Evolutionary conservation across 2,329 filamentous ascomycete genomes (phyloP).

Genomic region (Ophiobolus disseminans): DNA sequence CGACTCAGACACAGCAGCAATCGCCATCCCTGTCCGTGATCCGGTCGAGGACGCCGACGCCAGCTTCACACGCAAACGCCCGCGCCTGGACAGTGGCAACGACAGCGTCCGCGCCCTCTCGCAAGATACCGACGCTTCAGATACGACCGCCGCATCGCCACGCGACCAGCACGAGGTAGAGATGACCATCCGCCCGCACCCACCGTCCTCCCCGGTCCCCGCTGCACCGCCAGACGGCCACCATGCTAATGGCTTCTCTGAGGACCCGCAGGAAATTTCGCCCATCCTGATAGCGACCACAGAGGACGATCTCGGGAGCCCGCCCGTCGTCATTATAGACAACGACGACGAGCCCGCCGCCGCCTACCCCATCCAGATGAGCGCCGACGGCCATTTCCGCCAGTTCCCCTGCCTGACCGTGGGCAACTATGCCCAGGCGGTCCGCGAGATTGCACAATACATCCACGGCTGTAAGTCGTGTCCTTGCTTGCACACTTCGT

Average conservation of each 20-base stretch:
- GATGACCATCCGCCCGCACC: constrained; percentile 50
- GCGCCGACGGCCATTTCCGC: constrained; percentile 38
- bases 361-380: constrained; percentile 25
- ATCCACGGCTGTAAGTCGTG: constrained; percentile 32
- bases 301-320: constrained; percentile 28
- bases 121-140: constrained; percentile 26
- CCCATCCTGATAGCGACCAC: constrained; percentile 24
- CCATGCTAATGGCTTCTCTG: constrained; percentile 11
- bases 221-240: constrained; percentile 20
- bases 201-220: constrained; percentile 34
- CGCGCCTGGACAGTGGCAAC: constrained; percentile 51
- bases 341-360: constrained; percentile 33
- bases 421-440: constrained; percentile 24
- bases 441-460: constrained; percentile 33
- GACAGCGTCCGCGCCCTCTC: constrained; percentile 41
- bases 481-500: neutral
- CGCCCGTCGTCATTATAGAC: constrained; percentile 49
- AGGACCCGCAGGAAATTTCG: constrained; percentile 15
- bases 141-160: constrained; percentile 18
- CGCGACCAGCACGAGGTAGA: constrained; percentile 41
- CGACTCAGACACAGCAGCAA: constrained; percentile 41
- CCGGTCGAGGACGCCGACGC: constrained; percentile 54
- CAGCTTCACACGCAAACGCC: constrained; percentile 56
- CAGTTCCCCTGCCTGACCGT: constrained; percentile 39
- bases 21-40: constrained; percentile 48